Base-by-base conservation (phyloP, 179 eudicot genomes). In the Beta lomatogona region DNA sequence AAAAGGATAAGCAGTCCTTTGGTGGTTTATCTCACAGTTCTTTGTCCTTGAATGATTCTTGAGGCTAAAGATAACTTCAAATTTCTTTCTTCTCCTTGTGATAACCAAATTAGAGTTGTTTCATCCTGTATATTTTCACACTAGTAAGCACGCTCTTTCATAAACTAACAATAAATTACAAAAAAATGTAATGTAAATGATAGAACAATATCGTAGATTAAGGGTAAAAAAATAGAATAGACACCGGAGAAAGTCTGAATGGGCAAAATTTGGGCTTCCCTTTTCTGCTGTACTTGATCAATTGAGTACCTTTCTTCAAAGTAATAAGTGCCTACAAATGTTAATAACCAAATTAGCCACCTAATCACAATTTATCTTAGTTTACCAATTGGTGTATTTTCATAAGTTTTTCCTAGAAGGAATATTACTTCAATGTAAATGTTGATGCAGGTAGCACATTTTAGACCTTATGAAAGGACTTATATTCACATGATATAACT, bases 251-350 rank as follows among this genome's bases (percentile, higher is more conserved):
- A 87, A 95, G 81, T 93, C 94, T 90, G 87, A 95, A 92, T 67
- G 94, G 88, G 81, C 93, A 85, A 85, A 92, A 90, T 86, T 93
- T 93, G 12, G 98, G 97, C 87, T 91, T 95, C 80, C 93, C 95
- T 82, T 95, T 88, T 70, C 98, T 87, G 83, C 97, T 87, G 85
- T 95, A 95, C 92, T 95, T 95, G 87, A 91, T 87, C 66, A 95
- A 79, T 58, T 89, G 97, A 75, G 93, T 89, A 79, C 97, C 98
- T 75, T 91, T 95, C 86, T 92, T 95, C 91, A 95, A 87, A 77
- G 88, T 82, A 86, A 90, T 79, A 52, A 95, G 89, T 73, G 92
- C 97, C 97, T 95, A 72, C 83, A 77, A 52, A 66, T 61, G 22
- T 25, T 25, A 36, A 70, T 3, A 18, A 69, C 55, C n/a, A 31